Conservation (phyloP, 2,329 filamentous ascomycete species). For the Colletotrichum sansevieriae region DNA sequence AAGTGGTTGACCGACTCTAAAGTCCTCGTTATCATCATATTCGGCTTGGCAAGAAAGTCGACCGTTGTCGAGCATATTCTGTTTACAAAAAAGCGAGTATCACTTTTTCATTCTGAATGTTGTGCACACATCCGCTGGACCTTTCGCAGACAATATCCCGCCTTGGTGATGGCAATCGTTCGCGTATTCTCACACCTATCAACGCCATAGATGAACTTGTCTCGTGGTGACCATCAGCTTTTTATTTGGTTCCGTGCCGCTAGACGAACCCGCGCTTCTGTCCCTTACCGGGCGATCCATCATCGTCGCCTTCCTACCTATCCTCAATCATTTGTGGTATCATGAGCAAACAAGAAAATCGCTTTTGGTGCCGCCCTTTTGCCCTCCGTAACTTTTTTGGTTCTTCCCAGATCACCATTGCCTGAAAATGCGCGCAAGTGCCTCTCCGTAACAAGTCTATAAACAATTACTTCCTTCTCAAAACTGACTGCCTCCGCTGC, state of each 20-base stretch:
- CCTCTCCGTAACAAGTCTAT: conserved; percentile 14
- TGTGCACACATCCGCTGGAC: too few species aligned
- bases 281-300: conserved; percentile 9
- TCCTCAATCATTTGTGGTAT: conserved; percentile 35
- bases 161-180: too few species aligned
- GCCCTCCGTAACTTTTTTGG: conserved; percentile 7
- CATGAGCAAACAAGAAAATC: conserved; percentile 40
- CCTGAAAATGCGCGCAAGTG: conserved; percentile 6
- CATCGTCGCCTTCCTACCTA: background rate
- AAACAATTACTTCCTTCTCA: background rate
- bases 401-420: background rate
- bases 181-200: too few species aligned
- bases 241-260: conserved; percentile 1
- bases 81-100: too few species aligned
- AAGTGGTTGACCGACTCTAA: too few species aligned
- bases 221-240: too few species aligned
- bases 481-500: background rate
- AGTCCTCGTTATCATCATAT: too few species aligned
- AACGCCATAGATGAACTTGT: too few species aligned
- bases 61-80: too few species aligned
- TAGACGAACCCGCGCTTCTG: background rate
- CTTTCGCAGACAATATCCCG: too few species aligned
- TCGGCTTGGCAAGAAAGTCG: too few species aligned
- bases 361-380: conserved; percentile 37
- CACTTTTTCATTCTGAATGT: too few species aligned